Conservation (phyloP, 2,329 filamentous ascomycete species). For the Massarina eburnea region DNA sequence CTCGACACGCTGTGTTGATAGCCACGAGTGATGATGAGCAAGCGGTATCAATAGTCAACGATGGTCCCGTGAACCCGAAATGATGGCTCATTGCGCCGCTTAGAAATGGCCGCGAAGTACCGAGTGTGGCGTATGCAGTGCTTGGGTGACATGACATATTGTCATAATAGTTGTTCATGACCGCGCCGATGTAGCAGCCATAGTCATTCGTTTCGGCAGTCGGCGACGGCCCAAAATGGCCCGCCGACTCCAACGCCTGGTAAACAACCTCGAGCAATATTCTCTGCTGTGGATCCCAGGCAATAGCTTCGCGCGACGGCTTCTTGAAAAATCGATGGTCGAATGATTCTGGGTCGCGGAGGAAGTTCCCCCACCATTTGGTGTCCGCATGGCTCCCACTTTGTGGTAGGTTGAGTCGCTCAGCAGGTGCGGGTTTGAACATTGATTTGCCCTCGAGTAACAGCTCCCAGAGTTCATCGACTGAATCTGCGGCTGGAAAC, state of each 20-base stretch:
- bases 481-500: neutral
- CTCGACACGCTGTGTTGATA: conserved; percentile 30
- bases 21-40: conserved; percentile 38
- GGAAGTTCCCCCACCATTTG: too few relatives aligned
- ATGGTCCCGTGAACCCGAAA: conserved; percentile 29
- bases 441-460: conserved; percentile 35
- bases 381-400: too few relatives aligned
- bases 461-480: conserved; percentile 15
- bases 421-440: conserved; percentile 10
- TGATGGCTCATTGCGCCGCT: conserved; percentile 25
- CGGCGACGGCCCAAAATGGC: too few relatives aligned
- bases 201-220: conserved; percentile 21
- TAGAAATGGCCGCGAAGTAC: conserved; percentile 25
- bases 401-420: neutral
- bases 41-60: conserved; percentile 38
- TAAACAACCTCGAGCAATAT: too few relatives aligned
- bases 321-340: too few relatives aligned
- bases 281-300: too few relatives aligned
- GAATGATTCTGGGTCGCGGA: too few relatives aligned
- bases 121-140: conserved; percentile 20
- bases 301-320: too few relatives aligned
- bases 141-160: conserved; percentile 16
- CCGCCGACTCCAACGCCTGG: too few relatives aligned
- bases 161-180: conserved; percentile 33
- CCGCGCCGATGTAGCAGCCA: conserved; percentile 38